phyloP scores from a whole-genome alignment of 257 asterid genomes.

The Ligustrum vulgare region DNA sequence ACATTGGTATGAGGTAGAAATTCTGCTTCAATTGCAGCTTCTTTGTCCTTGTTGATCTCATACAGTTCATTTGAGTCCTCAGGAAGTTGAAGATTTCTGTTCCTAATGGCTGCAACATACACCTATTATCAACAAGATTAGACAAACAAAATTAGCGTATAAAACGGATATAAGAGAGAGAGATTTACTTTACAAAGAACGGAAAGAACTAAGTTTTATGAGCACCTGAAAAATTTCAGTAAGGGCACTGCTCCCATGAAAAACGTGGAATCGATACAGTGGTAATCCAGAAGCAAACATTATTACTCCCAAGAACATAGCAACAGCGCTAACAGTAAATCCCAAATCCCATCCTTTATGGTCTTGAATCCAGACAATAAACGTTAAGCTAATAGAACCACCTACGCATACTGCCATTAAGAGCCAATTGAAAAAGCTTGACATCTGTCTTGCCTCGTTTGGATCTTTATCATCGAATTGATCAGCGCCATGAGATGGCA shows the following conservation, averaged over 20 bases:
- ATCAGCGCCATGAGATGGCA: slow-evolving; percentile 82
- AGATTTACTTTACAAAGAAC: not conserved
- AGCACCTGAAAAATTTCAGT: slow-evolving; percentile 55
- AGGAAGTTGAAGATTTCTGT: slow-evolving; percentile 59
- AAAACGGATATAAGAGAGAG: not conserved
- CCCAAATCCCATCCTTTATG: slow-evolving; percentile 83
- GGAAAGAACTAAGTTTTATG: not conserved
- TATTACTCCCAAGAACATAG: slow-evolving; percentile 49
- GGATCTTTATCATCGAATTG: slow-evolving; percentile 71
- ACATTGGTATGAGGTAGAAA: slow-evolving; percentile 51
- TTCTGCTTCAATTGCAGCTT: slow-evolving; percentile 42
- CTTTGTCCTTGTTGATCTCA: slow-evolving; percentile 45
- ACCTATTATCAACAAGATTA: slow-evolving; percentile 39
- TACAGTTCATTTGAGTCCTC: slow-evolving; percentile 44
- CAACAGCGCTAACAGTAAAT: slow-evolving; percentile 41
- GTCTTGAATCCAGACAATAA: slow-evolving; percentile 69
- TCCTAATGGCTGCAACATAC: slow-evolving; percentile 54
- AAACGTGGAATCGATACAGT: slow-evolving; percentile 50
- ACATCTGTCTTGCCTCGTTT: slow-evolving; percentile 46
- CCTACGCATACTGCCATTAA: slow-evolving; percentile 58
- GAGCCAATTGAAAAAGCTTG: slow-evolving; percentile 72
- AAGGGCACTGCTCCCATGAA: slow-evolving; percentile 65
- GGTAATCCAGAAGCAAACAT: slow-evolving; percentile 52
- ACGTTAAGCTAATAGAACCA: slow-evolving; percentile 50
- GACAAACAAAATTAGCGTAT: not conserved